phyloP scores from a whole-genome alignment of 768 basidiomycete species.

The Lanmaoa pseudosensibilis region DNA sequence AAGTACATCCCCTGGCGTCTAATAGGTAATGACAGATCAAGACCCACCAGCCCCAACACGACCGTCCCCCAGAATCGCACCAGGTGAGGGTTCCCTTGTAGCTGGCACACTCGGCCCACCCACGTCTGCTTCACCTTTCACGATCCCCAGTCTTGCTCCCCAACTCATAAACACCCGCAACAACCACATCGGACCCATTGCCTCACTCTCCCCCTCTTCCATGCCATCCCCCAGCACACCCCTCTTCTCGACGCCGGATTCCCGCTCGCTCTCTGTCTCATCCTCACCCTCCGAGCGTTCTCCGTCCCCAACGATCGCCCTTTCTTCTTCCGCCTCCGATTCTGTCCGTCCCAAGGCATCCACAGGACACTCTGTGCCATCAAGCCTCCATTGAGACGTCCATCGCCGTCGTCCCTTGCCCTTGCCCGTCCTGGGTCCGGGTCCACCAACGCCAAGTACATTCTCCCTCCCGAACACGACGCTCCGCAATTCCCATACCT shows the following conservation, averaged over 20 bases:
- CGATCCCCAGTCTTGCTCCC: conserved; percentile 63
- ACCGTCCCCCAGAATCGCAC: conserved; percentile 2
- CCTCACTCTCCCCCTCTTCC: conserved; percentile 49
- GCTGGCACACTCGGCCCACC: conserved; percentile 14
- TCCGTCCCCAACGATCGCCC: conserved; percentile 30
- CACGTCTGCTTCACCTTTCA: conserved; percentile 22
- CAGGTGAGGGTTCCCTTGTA: conserved; percentile 21
- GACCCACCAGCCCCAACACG: conserved; percentile 4
- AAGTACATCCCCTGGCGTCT: not conserved
- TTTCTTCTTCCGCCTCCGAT: conserved; percentile 76
- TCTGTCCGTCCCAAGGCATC: conserved; percentile 71
- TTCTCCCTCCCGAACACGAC: conserved; percentile 67
- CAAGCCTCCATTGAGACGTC: conserved; percentile 60
- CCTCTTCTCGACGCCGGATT: conserved; percentile 21
- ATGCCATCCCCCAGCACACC: conserved; percentile 12
- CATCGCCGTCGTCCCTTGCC: conserved; percentile 50
- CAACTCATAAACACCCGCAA: conserved; percentile 75
- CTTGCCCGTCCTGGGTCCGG: conserved; percentile 29
- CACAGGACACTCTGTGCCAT: conserved; percentile 60
- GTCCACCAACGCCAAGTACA: conserved; percentile 37
- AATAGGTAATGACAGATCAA: conserved; percentile 17
- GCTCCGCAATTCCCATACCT: conserved; percentile 64
- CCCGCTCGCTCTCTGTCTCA: conserved; percentile 33
- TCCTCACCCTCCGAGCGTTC: conserved; percentile 31
- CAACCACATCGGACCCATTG: conserved; percentile 76